Base-by-base conservation (phyloP, 345 rosid genomes). In the Lepidium aucheri region DNA sequence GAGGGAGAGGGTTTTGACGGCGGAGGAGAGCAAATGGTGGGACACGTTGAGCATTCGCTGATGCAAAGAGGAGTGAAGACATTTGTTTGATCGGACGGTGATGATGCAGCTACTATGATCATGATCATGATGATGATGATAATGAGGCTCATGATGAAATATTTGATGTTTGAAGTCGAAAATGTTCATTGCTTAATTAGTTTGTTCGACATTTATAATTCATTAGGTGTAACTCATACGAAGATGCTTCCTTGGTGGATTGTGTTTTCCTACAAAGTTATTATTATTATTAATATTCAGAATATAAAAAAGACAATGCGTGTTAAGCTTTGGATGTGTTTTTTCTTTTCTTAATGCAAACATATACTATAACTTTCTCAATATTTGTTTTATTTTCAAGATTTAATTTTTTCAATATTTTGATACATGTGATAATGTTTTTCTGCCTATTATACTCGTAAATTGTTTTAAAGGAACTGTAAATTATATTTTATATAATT, bases 31-130 rank as follows among this genome's bases (percentile, higher is more conserved):
- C 78, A 74, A 49, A 74, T 63, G 46, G 70, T 17, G 3, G 78
- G 78, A 68, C 78, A 74, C 8, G 78, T 62, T 28, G 78, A 54
- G 50, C 78, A 74, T 49, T 74, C 74, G 14, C 78, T 74, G 35
- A 74, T 67, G 78, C 78, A 74, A 55, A 74, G 70, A 33, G 74
- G 70, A 9, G 74, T 53, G n/a, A 60, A 41, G 9, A 56, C 33
- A 62, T 68, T 34, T 20, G 70, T 54, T 74, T 67, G 68, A 22
- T 74, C 35, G 44, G 72, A 59, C 1, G 67, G 58, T 60, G 77
- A 74, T 53, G 78, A 62, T 67, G 69, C 49, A 30, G 35, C 66
- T 9, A 66, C 18, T 28, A 63, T 35, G 63, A 60, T 6, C 57
- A 62, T 62, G 40, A 61, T 49, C 39, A 60, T 53, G 14, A 73